Conservation (phyloP, 192 early-diverging fungal species). For the Coemansia sp. region DNA sequence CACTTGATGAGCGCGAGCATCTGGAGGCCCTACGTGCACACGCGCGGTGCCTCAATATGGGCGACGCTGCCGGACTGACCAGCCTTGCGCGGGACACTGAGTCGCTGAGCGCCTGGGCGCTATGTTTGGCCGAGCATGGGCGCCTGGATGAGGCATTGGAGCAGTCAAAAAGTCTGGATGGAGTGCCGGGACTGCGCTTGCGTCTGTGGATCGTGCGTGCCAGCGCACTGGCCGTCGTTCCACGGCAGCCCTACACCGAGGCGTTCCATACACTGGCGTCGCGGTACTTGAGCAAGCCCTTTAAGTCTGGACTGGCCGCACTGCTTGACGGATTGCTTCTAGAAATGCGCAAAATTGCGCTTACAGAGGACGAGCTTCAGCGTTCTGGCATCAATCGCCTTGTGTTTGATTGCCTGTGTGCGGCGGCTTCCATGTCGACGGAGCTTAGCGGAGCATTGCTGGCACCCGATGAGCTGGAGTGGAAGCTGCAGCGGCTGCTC, state of each 20-base stretch:
- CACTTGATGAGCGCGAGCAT: not conserved
- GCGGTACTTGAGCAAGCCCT: slow-evolving; percentile 10
- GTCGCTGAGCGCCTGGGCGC: slow-evolving; percentile 11
- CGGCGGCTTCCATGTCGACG: no score
- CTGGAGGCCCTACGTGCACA: slow-evolving; percentile 28
- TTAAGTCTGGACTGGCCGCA: not conserved
- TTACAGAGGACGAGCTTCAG: no score
- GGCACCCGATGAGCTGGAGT: no score
- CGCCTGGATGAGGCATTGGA: slow-evolving; percentile 4
- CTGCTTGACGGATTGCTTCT: not conserved
- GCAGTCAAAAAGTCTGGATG: not conserved
- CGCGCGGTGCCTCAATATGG: slow-evolving; percentile 28
- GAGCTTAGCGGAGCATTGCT: no score
- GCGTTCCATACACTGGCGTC: slow-evolving; percentile 34
- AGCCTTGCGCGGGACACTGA: slow-evolving; percentile 8
- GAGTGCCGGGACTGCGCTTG: slow-evolving; percentile 2
- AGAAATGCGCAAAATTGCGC: not conserved
- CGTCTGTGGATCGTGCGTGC: slow-evolving; percentile 17
- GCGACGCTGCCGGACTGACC: not conserved
- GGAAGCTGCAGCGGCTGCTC: no score
- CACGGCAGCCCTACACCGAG: slow-evolving; percentile 34
- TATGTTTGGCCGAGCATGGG: slow-evolving; percentile 23
- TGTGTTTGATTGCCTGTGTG: no score
- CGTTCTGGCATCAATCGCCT: no score
- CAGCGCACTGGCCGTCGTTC: slow-evolving; percentile 16